Evolutionary conservation across 768 basidiomycete genomes (phyloP).

Genomic region (Mycena galericulata): DNA sequence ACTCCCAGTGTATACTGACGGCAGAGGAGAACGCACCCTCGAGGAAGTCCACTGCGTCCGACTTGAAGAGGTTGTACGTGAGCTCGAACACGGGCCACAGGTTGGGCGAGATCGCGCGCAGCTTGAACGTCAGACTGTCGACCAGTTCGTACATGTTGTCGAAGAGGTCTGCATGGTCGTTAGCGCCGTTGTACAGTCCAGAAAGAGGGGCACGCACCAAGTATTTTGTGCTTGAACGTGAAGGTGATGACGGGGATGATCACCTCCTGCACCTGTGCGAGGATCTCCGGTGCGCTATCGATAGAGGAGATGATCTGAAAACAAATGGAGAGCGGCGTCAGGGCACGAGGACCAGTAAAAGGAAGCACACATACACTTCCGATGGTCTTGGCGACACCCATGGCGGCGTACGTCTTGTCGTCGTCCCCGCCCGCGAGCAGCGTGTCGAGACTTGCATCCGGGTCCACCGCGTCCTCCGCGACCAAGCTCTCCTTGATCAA

Average conservation of each 20-base stretch:
- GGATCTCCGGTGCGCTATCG: constrained; percentile 78
- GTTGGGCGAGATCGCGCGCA: constrained; percentile 76
- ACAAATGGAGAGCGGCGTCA: not conserved
- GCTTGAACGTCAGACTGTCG: constrained; percentile 87
- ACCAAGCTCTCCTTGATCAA: constrained; percentile 76
- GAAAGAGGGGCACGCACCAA: constrained; percentile 63
- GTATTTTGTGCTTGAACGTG: constrained; percentile 80
- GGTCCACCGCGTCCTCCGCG: constrained; percentile 62
- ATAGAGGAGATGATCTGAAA: constrained; percentile 79
- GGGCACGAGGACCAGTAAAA: constrained; percentile 8
- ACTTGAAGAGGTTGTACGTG: constrained; percentile 86
- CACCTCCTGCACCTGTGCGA: constrained; percentile 84
- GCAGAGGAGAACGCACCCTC: constrained; percentile 67
- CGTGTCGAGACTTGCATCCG: constrained; percentile 67
- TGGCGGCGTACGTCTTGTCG: constrained; percentile 89
- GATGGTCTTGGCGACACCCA: constrained; percentile 90
- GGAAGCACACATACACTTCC: constrained; percentile 64
- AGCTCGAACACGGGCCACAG: constrained; percentile 92
- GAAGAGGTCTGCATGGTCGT: constrained; percentile 72
- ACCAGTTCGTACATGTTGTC: constrained; percentile 91
- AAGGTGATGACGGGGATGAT: constrained; percentile 82
- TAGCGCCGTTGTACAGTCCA: not conserved
- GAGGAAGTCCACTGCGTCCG: constrained; percentile 86
- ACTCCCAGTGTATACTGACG: not conserved
- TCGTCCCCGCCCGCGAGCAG: constrained; percentile 72